Percentiles rank a stretch among this genome's conserved stretches.
phyloP scores from a whole-genome alignment of 1,284 basidiomycete species.

The Puccinia novopanici region DNA sequence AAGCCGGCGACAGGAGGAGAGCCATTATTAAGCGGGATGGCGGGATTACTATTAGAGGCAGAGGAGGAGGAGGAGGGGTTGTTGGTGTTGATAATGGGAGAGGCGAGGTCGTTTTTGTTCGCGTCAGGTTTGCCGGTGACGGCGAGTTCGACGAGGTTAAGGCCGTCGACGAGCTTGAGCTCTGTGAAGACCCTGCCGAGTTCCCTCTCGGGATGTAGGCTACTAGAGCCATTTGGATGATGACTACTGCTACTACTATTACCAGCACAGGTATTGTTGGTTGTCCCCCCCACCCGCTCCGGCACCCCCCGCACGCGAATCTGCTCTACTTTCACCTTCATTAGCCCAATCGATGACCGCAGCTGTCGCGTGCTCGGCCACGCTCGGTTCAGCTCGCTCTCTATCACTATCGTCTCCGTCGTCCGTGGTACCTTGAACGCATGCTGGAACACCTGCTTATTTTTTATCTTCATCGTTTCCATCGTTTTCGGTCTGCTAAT shows the following conservation, averaged over 20 bases:
- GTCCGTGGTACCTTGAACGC: conserved; percentile 10
- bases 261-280: background rate
- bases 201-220: conserved; percentile 41
- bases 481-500: conserved; percentile 37
- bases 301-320: background rate
- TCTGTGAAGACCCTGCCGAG: conserved; percentile 49
- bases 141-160: conserved; percentile 20
- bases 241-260: conserved; percentile 2
- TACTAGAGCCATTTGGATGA: conserved; percentile 15
- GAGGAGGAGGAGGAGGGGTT: background rate
- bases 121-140: conserved; percentile 51
- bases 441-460: conserved; percentile 32
- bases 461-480: conserved; percentile 29
- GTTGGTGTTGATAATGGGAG: too few relatives aligned
- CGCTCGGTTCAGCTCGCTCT: conserved; percentile 27
- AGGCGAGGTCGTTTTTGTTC: background rate
- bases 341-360: conserved; percentile 8
- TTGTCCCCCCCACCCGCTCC: background rate
- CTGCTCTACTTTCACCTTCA: conserved; percentile 25
- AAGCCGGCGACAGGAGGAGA: background rate
- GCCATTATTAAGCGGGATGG: background rate
- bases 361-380: conserved; percentile 20
- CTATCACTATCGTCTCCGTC: conserved; percentile 26
- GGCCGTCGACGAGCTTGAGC: conserved; percentile 53
- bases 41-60: background rate